A percentile compares a stretch with the other conserved stretches of the same genome.
Conservation (phyloP, 139 green algal genomes). For the Asterochloris sp. region DNA sequence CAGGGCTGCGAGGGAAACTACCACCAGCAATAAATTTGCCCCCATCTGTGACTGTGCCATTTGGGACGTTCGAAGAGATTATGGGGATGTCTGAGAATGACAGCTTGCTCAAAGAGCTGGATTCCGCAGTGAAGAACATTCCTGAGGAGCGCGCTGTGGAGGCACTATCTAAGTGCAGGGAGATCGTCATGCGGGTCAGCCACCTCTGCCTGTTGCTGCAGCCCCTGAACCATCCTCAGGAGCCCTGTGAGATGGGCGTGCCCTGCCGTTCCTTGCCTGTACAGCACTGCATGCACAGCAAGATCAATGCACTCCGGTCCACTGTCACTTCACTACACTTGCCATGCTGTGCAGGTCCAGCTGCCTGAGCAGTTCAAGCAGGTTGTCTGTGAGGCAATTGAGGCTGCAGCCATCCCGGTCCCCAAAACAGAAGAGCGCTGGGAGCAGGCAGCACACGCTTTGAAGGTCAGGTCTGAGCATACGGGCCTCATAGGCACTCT, state of each 20-base stretch:
- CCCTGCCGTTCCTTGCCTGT: neutral
- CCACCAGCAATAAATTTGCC: slow-evolving; percentile 86
- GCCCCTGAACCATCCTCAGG: neutral
- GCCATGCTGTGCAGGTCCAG: slow-evolving; percentile 15
- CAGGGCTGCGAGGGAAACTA: slow-evolving; percentile 76
- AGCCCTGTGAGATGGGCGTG: no score
- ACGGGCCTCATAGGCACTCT: no score
- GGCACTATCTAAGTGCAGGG: slow-evolving; percentile 40
- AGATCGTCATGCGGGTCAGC: slow-evolving; percentile 38
- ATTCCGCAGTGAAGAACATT: slow-evolving; percentile 39
- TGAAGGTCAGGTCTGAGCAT: slow-evolving; percentile 44
- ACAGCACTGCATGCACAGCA: neutral
- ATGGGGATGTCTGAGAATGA: slow-evolving; percentile 67
- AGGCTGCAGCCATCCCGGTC: slow-evolving; percentile 64
- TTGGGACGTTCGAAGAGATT: slow-evolving; percentile 88
- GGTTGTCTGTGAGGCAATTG: slow-evolving; percentile 66
- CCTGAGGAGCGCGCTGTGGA: slow-evolving; percentile 30
- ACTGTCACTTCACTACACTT: neutral
- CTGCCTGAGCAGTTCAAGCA: slow-evolving; percentile 58
- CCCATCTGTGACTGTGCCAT: slow-evolving; percentile 87
- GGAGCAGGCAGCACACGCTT: slow-evolving; percentile 50
- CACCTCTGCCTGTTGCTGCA: neutral
- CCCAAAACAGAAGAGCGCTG: slow-evolving; percentile 74
- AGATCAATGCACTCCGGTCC: neutral
- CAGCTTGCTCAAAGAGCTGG: slow-evolving; percentile 49